Evolutionary conservation across 805 yeast species (phyloP).

Genomic region (Kockiozyma suomiensis): DNA sequence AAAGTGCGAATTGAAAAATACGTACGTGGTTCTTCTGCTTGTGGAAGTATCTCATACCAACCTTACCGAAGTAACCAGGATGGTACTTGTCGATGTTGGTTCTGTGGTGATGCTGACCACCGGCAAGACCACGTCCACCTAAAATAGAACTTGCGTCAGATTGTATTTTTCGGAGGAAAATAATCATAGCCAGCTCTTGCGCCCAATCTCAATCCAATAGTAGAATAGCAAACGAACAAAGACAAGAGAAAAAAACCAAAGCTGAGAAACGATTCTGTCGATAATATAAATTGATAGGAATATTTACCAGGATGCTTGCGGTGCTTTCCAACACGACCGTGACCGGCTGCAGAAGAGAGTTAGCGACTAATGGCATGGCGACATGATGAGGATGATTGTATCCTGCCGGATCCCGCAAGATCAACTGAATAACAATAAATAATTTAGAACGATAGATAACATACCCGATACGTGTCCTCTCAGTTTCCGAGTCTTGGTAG

Average conservation of each 20-base stretch:
- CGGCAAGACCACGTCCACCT: conserved; percentile 99
- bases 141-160: background rate
- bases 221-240: too few species aligned
- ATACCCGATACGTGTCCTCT: conserved; percentile 99
- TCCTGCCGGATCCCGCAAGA: background rate
- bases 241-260: too few species aligned
- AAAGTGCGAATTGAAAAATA: background rate
- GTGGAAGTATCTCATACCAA: conserved; percentile 86
- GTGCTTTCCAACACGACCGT: conserved; percentile 99
- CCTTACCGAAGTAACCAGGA: conserved; percentile 99
- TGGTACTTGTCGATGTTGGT: conserved; percentile 99
- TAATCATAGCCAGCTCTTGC: too few species aligned
- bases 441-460: conserved; percentile 46
- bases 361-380: conserved; percentile 37
- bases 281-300: background rate
- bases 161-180: too few species aligned
- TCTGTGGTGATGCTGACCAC: conserved; percentile 99
- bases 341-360: conserved; percentile 79
- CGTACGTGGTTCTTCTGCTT: conserved; percentile 37
- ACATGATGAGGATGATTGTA: too few species aligned
- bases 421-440: background rate
- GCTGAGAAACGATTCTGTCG: too few species aligned
- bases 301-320: conserved; percentile 89
- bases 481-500: conserved; percentile 93
- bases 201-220: too few species aligned